Conservation (phyloP, 805 yeast species). For the Ogataea henricii region DNA sequence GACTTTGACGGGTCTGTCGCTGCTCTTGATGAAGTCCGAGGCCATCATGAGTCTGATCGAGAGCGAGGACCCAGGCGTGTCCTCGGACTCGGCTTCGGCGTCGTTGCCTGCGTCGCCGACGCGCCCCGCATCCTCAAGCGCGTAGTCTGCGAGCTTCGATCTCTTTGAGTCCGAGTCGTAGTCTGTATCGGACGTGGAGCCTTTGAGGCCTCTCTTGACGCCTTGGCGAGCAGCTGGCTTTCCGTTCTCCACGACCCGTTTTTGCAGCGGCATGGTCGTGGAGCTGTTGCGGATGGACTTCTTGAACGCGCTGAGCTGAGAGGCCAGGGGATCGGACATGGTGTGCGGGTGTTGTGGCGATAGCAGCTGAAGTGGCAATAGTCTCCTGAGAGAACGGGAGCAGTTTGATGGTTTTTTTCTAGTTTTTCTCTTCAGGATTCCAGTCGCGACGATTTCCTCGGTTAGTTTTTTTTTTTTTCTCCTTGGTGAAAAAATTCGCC, state of each 20-base stretch:
- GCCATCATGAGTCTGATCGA: conserved; percentile 90
- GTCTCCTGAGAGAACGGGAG: too few relatives aligned
- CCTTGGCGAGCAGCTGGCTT: conserved; percentile 3
- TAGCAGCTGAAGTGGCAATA: not conserved
- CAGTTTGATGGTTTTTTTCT: not conserved
- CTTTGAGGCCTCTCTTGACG: conserved; percentile 14
- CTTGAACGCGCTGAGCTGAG: conserved; percentile 63
- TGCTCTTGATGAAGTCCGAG: conserved; percentile 78
- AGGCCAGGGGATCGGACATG: conserved; percentile 37
- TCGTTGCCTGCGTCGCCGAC: not conserved
- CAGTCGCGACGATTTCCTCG: conserved; percentile 3
- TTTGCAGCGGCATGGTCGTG: conserved; percentile 48
- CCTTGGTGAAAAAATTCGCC: not conserved
- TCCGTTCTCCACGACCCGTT: conserved; percentile 29
- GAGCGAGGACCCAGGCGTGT: conserved; percentile 35
- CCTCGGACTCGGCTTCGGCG: conserved; percentile 8
- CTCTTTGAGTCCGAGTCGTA: conserved; percentile 20
- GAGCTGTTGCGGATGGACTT: conserved; percentile 56
- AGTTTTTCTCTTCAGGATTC: not conserved
- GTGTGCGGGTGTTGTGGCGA: not conserved
- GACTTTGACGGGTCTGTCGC: conserved; percentile 70
- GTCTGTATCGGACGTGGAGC: conserved; percentile 12
- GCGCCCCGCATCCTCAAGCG: not conserved
- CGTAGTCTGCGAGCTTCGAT: conserved; percentile 8
- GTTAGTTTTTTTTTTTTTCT: not conserved